phyloP scores from a whole-genome alignment of 2,329 filamentous ascomycete genomes.

The Monosporascus sp. region DNA sequence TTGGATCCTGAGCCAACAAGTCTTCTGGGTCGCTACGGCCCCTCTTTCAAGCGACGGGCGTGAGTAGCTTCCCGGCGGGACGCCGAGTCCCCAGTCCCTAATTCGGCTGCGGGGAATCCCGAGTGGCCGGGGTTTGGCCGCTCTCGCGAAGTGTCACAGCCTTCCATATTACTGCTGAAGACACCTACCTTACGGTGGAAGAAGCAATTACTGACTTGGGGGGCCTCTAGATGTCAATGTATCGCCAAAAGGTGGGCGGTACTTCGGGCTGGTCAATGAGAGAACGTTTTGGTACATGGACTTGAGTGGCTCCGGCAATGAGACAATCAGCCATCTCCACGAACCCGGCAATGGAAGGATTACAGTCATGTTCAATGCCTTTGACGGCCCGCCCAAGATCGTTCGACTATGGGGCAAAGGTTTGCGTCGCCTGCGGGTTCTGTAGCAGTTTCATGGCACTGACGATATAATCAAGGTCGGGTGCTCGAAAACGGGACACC shows the following conservation, averaged over 20 bases:
- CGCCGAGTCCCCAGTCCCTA: not conserved
- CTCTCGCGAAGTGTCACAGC: no score
- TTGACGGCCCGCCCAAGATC: constrained; percentile 34
- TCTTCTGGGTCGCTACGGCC: constrained; percentile 73
- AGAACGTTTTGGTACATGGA: constrained; percentile 57
- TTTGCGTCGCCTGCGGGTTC: constrained; percentile 14
- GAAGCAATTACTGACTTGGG: not conserved
- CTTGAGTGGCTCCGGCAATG: constrained; percentile 67
- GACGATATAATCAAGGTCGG: constrained; percentile 27
- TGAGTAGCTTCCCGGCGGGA: not conserved
- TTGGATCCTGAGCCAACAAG: constrained; percentile 62
- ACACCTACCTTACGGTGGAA: not conserved
- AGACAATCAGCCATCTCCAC: constrained; percentile 71
- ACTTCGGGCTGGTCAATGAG: constrained; percentile 28
- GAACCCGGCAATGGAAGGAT: constrained; percentile 63
- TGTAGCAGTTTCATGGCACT: constrained; percentile 29
- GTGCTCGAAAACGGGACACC: constrained; percentile 3
- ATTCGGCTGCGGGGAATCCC: not conserved
- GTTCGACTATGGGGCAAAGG: constrained; percentile 34
- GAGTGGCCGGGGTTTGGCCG: not conserved
- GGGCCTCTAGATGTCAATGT: constrained; percentile 56
- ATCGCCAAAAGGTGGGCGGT: constrained; percentile 66
- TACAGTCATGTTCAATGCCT: constrained; percentile 64
- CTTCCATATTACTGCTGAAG: no score
- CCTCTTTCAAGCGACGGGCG: constrained; percentile 55